These are phyloP conservation scores for Zoysia japonica DNA, from an alignment of 176 grass and related monocot genomes.

Conservation along the genomic window DNA sequence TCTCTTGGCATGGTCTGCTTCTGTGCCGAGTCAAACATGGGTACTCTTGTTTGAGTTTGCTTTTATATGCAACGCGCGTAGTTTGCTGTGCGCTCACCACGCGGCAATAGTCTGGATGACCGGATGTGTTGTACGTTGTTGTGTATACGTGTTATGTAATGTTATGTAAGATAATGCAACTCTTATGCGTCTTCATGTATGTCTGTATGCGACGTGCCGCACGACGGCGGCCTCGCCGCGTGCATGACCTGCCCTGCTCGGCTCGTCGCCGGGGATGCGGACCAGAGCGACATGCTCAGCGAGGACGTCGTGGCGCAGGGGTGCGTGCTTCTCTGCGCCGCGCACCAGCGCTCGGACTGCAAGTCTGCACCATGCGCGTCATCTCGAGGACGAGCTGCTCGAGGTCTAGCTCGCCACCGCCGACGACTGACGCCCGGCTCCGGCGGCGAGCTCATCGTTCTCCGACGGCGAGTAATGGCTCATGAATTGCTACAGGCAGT, in stretches of 20 bases:
- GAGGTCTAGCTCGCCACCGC: conserved; percentile 88
- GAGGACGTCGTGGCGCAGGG: conserved; percentile 85
- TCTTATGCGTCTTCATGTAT: no score
- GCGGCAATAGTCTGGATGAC: no score
- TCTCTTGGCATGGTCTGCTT: neutral
- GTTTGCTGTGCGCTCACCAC: no score
- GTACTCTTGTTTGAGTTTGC: no score
- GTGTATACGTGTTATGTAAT: no score
- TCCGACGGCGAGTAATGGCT: no score
- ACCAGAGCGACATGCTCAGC: conserved; percentile 99
- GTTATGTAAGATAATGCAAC: no score
- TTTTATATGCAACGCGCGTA: no score
- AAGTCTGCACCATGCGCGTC: conserved; percentile 55
- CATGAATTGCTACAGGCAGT: no score
- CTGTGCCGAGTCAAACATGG: no score
- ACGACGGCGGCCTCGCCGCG: conserved; percentile 95
- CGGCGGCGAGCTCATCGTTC: no score
- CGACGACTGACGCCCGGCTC: conserved; percentile 57
- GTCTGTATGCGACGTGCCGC: conserved; percentile 46
- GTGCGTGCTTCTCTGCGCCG: conserved; percentile 71
- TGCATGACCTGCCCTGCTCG: conserved; percentile 97
- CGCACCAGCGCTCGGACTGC: conserved; percentile 88
- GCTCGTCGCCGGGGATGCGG: conserved; percentile 69
- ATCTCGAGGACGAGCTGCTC: conserved; percentile 95
- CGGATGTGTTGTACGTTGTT: no score